Evolutionary conservation across 2,329 filamentous ascomycete species (phyloP), one percentile per base, ranked within the genome.

Genomic region (Cytospora paraplurivora): DNA sequence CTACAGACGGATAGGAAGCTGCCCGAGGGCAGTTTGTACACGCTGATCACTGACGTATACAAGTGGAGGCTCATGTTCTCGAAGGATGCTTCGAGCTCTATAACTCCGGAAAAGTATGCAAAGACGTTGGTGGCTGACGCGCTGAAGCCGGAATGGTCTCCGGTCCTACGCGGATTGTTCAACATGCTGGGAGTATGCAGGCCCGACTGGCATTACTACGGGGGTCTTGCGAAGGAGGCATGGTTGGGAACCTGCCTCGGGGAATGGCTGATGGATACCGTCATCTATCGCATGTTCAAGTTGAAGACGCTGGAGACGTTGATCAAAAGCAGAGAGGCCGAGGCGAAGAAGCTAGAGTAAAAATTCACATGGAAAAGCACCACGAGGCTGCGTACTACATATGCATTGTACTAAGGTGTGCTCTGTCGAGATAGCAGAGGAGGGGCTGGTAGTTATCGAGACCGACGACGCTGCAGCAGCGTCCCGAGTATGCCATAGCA

Each of bases 11-110:
- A 78, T 66, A 77, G 79, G 62, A 63, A 67, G 3, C 74, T 86
- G 56, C 82, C 81, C 0, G 64, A 72, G 12, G 72, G 71, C 53
- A 85, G 82, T 52, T 74, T 82, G 21, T 86, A 85, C 72, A 66
- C 69, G 71, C 77, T 76, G 7, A 76, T 81, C 3, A 59, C 52
- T 56, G 65, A 65, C 38, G 34, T 67, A 15, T 67, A 67, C 41
- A 37, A 51, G 21, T 67, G 65, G 65, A 59, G 65, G 4, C 63
- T 67, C 19, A 63, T 60, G 6, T 67, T 67, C 27, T 65, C 63
- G 32, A 58, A 61, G 37, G 49, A 38, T 0, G 57, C 41, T 3
- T 44, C 65, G n/a, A 34, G 53, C 6, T 56, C 62, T 1, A 61
- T 67, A 17, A n/a, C 38, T 4, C 63, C 65, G 1, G 52, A 34